Evolutionary conservation across 306 rosid species (phyloP).

Genomic region (Medicago arabica): DNA sequence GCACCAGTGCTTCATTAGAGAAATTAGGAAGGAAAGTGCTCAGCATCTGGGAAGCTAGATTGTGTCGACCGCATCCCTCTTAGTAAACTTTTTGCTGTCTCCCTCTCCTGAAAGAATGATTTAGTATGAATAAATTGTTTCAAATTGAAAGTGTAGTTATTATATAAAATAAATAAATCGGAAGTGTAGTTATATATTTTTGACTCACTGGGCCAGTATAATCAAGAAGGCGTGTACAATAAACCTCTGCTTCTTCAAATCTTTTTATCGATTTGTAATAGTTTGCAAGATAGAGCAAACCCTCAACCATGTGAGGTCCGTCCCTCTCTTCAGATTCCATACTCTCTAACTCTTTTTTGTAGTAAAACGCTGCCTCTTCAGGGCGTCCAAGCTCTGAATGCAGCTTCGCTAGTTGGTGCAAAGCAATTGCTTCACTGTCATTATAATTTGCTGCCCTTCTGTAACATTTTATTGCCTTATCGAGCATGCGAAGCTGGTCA

Average conservation of each 20-base stretch:
- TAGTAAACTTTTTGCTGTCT: constrained; percentile 88
- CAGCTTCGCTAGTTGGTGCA: constrained; percentile 83
- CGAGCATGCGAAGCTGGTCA: constrained; percentile 86
- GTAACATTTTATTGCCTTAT: constrained; percentile 90
- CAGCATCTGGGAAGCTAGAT: constrained; percentile 77
- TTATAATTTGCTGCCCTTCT: constrained; percentile 83
- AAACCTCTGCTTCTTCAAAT: constrained; percentile 91
- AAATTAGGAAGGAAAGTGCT: constrained; percentile 77
- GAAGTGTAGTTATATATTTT: background rate
- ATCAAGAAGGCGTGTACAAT: constrained; percentile 96
- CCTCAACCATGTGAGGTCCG: constrained; percentile 95
- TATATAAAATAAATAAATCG: constrained; percentile 12
- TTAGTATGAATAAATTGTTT: background rate
- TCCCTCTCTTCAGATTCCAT: constrained; percentile 98
- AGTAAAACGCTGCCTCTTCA: constrained; percentile 93
- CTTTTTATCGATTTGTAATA: constrained; percentile 61
- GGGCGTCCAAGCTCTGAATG: constrained; percentile 68
- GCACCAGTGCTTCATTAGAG: constrained; percentile 1
- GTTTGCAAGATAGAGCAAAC: constrained; percentile 77
- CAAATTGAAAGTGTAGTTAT: constrained; percentile 17
- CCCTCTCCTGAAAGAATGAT: constrained; percentile 75
- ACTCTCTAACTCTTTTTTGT: constrained; percentile 90
- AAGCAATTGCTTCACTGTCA: constrained; percentile 93
- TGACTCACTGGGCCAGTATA: constrained; percentile 91
- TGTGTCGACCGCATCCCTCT: constrained; percentile 82